Conservation (phyloP, 225 moss, liverwort and hornwort genomes). For the Antitrichia curtipendula region DNA sequence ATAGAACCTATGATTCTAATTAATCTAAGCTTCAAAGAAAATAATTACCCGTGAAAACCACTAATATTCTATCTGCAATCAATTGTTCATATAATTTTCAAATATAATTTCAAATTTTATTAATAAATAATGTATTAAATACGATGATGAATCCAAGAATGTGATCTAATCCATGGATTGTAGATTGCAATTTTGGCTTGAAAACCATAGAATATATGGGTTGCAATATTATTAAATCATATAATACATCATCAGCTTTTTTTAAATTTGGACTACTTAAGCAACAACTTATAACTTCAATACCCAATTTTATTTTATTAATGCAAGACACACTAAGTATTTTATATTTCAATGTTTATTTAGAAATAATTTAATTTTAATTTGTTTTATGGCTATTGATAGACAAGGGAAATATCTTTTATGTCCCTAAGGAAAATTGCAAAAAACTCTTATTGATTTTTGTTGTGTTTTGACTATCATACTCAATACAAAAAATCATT, state of each 20-base stretch:
- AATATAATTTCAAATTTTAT: not conserved
- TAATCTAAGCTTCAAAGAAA: not conserved
- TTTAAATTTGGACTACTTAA: not conserved
- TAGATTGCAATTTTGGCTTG: not conserved
- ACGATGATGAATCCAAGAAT: not conserved
- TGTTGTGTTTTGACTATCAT: not conserved
- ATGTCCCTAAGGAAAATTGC: fast-evolving
- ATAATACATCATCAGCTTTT: not conserved
- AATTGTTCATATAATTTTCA: not conserved
- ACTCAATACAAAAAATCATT: too few relatives aligned
- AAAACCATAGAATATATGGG: not conserved
- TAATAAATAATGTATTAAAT: fast-evolving
- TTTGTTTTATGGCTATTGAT: not conserved
- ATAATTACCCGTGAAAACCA: not conserved
- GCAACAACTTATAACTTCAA: not conserved
- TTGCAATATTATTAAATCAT: not conserved
- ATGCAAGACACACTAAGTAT: not conserved
- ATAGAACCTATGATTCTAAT: not conserved
- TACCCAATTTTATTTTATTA: not conserved
- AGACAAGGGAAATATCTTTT: not conserved
- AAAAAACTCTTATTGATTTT: not conserved
- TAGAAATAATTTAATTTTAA: not conserved
- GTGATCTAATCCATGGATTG: not conserved
- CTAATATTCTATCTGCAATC: not conserved
- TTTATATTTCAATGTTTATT: not conserved